Conservation (phyloP, 176 grass and related monocot species). For the Pontederia paniculata region DNA sequence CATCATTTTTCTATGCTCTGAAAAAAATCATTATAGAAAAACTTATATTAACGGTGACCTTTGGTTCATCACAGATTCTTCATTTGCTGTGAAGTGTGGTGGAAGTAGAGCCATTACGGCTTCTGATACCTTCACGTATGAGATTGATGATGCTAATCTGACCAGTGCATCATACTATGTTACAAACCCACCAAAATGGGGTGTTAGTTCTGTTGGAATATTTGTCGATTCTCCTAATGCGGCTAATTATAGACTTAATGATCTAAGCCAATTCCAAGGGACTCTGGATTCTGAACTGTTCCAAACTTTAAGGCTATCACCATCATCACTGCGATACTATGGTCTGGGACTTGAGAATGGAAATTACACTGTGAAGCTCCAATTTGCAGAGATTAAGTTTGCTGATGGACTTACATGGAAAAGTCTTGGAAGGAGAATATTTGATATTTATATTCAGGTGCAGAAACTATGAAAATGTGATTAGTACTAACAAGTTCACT, state of each 20-base stretch:
- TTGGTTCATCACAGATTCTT: constrained; percentile 31
- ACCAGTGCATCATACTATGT: constrained; percentile 25
- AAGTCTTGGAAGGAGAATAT: constrained; percentile 57
- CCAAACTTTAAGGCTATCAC: constrained; percentile 60
- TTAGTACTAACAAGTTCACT: not conserved
- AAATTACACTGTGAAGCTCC: constrained; percentile 75
- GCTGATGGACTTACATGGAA: constrained; percentile 30
- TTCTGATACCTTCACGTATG: constrained; percentile 40
- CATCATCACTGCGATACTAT: constrained; percentile 76
- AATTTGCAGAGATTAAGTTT: constrained; percentile 55
- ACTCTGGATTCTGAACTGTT: constrained; percentile 65
- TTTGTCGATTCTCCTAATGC: constrained; percentile 26
- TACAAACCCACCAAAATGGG: constrained; percentile 34
- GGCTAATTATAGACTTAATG: constrained; percentile 38
- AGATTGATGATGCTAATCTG: constrained; percentile 32
- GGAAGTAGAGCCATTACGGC: constrained; percentile 29
- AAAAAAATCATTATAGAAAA: not conserved
- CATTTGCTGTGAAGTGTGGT: constrained; percentile 66
- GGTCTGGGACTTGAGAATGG: constrained; percentile 86
- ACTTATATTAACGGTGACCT: not conserved
- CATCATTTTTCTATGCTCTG: not conserved
- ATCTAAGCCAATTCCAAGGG: constrained; percentile 35
- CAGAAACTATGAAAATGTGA: not conserved
- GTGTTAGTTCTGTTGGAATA: constrained; percentile 52
- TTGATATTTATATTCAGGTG: constrained; percentile 93